Evolutionary conservation across 352 stramenopile species (phyloP), one percentile per base, ranked within the genome.

Genomic region (Thalassiosira oceanica): DNA sequence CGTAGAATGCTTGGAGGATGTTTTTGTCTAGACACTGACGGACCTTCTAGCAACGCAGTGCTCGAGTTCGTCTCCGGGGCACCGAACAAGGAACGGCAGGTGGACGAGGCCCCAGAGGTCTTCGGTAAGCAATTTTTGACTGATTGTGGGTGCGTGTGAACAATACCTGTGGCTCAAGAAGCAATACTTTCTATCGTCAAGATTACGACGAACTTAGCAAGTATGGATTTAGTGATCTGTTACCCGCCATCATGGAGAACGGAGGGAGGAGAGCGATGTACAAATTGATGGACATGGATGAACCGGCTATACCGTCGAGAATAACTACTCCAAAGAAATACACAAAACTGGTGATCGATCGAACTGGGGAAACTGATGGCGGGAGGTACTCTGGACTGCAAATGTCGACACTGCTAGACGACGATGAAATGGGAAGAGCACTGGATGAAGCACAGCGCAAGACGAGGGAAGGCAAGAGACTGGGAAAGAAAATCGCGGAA

Each of bases 181-280:
- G n/a, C n/a, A n/a, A n/a, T n/a, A n/a, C n/a, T n/a, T n/a, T n/a
- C n/a, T n/a, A n/a, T n/a, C n/a, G n/a, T n/a, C n/a, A n/a, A n/a
- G 79, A 88, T 49, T 90, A 90, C 54, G 73, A 82, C 31, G 67
- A 90, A 62, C 48, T 90, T 43, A 66, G 50, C 11, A 86, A 83
- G 62, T 87, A 88, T 65, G 76, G 76, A 13, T 88, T 78, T 60
- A 45, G 16, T 23, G 29, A 80, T 55, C 60, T 90, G 13, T 64
- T 72, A 10, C 85, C 70, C 23, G 63, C 74, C 4, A 86, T 90
- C 43, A 90, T 90, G 83, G 41, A 85, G 52, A 58, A 67, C 37
- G 83, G 83, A 43, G 83, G 83, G 42, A 63, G 83, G 13, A 57
- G 49, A 50, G 74, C 72, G 1, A 85, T 88, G 57, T 90, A 90